Evolutionary conservation across 768 basidiomycete species (phyloP).

Genomic region (Auricularia sp.): DNA sequence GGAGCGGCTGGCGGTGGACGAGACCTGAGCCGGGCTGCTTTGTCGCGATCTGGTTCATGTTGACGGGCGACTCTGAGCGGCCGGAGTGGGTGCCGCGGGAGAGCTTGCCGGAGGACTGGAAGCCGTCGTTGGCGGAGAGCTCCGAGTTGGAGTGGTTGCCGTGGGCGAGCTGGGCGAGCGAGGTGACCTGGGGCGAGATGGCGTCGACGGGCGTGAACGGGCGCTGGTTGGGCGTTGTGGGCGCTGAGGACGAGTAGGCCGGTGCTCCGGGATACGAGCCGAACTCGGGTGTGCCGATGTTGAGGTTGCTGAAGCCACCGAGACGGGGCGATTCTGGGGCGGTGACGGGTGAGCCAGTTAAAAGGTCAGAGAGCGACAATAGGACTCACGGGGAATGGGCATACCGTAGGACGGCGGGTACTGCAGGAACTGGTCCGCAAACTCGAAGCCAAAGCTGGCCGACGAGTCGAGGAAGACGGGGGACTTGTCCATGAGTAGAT

Average conservation of each 20-base stretch:
- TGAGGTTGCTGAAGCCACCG: background rate
- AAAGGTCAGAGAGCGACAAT: background rate
- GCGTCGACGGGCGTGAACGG: slow-evolving; percentile 1
- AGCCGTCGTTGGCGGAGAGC: background rate
- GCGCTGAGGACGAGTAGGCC: background rate
- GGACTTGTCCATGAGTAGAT: background rate
- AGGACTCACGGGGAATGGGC: background rate
- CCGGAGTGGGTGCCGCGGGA: background rate
- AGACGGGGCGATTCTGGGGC: background rate
- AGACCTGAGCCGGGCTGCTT: background rate
- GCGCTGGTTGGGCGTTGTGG: background rate
- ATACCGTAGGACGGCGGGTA: background rate
- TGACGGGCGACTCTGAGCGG: background rate
- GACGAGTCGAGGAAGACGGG: background rate
- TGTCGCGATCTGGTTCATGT: background rate
- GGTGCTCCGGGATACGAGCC: background rate
- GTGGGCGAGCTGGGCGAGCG: background rate
- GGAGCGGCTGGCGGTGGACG: background rate
- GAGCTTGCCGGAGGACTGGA: background rate
- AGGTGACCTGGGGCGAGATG: background rate
- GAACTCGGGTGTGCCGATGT: background rate
- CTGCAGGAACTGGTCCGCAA: slow-evolving; percentile 2
- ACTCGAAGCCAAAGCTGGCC: background rate
- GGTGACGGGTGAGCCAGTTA: background rate
- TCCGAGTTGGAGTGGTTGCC: background rate